Percentiles rank a stretch among this genome's conserved stretches.
Evolutionary conservation across 2,329 filamentous ascomycete genomes (phyloP).

Genomic region (Fusarium sp.): DNA sequence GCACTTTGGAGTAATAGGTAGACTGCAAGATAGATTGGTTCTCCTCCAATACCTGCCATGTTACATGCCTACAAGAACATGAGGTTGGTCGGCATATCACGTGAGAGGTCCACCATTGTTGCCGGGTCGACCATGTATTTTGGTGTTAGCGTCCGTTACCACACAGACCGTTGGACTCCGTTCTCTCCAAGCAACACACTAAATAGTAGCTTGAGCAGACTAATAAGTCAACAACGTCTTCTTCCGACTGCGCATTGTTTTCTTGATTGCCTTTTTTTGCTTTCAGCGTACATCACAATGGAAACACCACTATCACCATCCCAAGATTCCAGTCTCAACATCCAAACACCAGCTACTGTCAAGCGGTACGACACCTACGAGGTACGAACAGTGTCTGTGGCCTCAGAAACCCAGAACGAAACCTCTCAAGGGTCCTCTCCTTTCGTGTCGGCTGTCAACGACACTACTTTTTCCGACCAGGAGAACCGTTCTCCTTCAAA

Average conservation of each 20-base stretch:
- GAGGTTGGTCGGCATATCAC: conserved; percentile 9
- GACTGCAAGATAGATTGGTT: conserved; percentile 8
- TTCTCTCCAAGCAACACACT: conserved; percentile 34
- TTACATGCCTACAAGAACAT: neutral
- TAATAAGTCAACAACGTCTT: conserved; percentile 11
- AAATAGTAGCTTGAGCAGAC: conserved; percentile 22
- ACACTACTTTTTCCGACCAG: conserved; percentile 55
- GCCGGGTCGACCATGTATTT: conserved; percentile 39
- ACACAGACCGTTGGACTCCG: conserved; percentile 20
- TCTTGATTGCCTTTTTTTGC: conserved; percentile 31
- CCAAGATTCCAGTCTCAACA: conserved; percentile 47
- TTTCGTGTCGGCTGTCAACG: conserved; percentile 52
- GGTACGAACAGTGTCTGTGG: conserved; percentile 35
- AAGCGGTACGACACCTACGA: conserved; percentile 46
- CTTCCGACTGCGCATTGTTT: conserved; percentile 13
- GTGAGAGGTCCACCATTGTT: conserved; percentile 35
- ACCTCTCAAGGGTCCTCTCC: conserved; percentile 46
- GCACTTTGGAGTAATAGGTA: neutral
- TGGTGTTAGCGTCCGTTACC: conserved; percentile 27
- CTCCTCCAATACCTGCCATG: conserved; percentile 14
- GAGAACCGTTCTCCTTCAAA: conserved; percentile 66
- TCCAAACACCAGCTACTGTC: conserved; percentile 45
- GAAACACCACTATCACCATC: conserved; percentile 48
- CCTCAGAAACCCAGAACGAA: conserved; percentile 33
- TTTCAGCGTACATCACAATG: conserved; percentile 46